Evolutionary conservation across 345 rosid species (phyloP).

Genomic region (Eucalyptus sp.): DNA sequence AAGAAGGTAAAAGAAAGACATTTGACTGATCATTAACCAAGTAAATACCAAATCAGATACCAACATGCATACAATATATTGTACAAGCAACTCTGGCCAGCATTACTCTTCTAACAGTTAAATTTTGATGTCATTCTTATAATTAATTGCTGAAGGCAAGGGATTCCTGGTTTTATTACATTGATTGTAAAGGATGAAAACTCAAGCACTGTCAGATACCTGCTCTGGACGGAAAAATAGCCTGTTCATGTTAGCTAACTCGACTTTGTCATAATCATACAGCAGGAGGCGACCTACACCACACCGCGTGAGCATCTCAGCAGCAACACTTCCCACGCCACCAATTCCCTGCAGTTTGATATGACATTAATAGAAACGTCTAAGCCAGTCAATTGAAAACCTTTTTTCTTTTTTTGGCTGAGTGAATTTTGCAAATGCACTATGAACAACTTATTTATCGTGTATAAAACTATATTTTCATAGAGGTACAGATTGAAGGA

Average conservation of each 20-base stretch:
- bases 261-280: slow-evolving; percentile 94
- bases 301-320: slow-evolving; percentile 98
- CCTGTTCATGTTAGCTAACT: slow-evolving; percentile 95
- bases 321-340: slow-evolving; percentile 98
- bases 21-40: background rate
- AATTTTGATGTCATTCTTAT: background rate
- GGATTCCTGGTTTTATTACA: background rate
- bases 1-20: background rate
- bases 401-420: background rate
- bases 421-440: background rate
- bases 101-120: background rate
- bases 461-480: background rate
- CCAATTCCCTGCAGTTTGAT: slow-evolving; percentile 66
- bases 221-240: slow-evolving; percentile 95
- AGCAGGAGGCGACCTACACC: slow-evolving; percentile 93
- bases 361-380: background rate
- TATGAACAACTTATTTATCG: background rate
- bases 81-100: background rate
- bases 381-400: background rate
- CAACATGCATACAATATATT: background rate
- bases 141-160: background rate
- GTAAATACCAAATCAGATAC: background rate
- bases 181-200: background rate
- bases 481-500: background rate
- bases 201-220: slow-evolving; percentile 18